A percentile compares a stretch with the other conserved stretches of the same genome.
phyloP scores from a whole-genome alignment of 2,329 filamentous ascomycete species.

The Pyrenophora tritici-repentis region DNA sequence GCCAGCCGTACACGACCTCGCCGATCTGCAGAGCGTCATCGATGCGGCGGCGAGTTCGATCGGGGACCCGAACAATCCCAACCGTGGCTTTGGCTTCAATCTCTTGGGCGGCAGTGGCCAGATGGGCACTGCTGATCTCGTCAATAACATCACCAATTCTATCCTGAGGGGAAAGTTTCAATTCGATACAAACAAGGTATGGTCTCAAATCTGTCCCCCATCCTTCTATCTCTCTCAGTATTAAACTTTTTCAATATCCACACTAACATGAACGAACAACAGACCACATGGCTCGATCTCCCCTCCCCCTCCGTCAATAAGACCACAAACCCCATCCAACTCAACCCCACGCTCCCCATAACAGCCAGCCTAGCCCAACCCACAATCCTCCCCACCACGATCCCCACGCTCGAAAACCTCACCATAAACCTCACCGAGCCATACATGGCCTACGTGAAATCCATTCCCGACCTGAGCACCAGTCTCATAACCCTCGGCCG shows the following conservation, averaged over 20 bases:
- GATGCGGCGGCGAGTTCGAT: constrained; percentile 37
- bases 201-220: neutral
- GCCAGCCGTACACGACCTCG: constrained; percentile 38
- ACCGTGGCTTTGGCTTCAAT: constrained; percentile 34
- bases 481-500: constrained; percentile 39
- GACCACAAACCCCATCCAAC: constrained; percentile 8
- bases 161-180: constrained; percentile 39
- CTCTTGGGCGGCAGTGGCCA: constrained; percentile 16
- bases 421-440: constrained; percentile 27
- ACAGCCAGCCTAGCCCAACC: constrained; percentile 21
- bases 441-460: constrained; percentile 39
- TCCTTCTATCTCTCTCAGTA: neutral
- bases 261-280: constrained; percentile 2
- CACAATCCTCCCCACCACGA: constrained; percentile 15
- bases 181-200: constrained; percentile 39
- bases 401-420: constrained; percentile 19
- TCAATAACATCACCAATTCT: constrained; percentile 41
- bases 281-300: constrained; percentile 29
- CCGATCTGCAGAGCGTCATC: constrained; percentile 34
- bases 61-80: constrained; percentile 33
- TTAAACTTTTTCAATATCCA: no score
- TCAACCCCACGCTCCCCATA: constrained; percentile 24
- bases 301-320: constrained; percentile 10
- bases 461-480: constrained; percentile 34
- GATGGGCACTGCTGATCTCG: constrained; percentile 39